Evolutionary conservation across 805 yeast genomes (phyloP), one percentile per base, ranked within the genome.

Genomic region (Spathaspora sp.): DNA sequence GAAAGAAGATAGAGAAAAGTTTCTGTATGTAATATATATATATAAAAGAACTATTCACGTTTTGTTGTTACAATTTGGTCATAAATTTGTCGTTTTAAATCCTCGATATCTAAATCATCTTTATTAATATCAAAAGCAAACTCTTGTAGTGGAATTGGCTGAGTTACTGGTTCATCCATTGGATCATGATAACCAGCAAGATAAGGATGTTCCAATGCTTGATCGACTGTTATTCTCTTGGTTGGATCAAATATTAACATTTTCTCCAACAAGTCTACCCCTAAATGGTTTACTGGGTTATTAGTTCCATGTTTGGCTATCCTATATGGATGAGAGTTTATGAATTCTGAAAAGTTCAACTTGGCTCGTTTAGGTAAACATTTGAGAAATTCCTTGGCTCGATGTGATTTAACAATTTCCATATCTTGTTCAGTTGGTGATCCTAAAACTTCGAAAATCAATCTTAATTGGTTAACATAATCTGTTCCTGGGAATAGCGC

Each of bases 401-500:
- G 57, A 19, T 52, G 52, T 5, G 66, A 63, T 49, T 59, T 65
- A 3, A 68, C 54, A 17, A 57, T 51, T 6, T 44, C 26, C 32
- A 62, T 47, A 39, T 60, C 63, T n/a, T 54, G 52, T 6, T 50
- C 53, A 0, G 47, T 47, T 1, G 94, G 94, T 0, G 91, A 82
- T 0, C 96, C 96, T 47, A 87, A 64, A 1, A 89, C 80, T 57
- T 88, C 89, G 67, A 93, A 83, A 46, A 93, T 91, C 55, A 89
- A 75, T 76, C 88, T 82, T 56, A 93, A 72, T 65, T 93, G 98
- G 66, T 90, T 87, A 63, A 91, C 92, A 67, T 93, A 94, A 70
- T 93, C 97, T 52, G 87, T 82, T 5, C 98, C 98, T 3, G 97
- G 97, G 68, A 93, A 93, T 44, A 93, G 70, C 9, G 98, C 97